Conservation (phyloP, 2,329 filamentous ascomycete genomes). For the Proliferodiscus dingleyae region DNA sequence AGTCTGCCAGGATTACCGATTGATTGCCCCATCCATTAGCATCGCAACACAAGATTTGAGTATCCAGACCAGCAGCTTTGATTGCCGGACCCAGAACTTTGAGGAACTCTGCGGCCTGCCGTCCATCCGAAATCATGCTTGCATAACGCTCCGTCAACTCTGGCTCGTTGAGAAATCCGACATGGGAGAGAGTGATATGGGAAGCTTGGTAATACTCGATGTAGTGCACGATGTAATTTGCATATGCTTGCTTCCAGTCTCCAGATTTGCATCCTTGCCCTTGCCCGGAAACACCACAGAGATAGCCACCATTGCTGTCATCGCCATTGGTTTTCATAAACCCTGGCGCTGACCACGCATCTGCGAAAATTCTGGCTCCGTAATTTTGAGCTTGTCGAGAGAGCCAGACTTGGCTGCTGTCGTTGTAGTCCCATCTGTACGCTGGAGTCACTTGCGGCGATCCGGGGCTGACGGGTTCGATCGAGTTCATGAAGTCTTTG, state of each 20-base stretch:
- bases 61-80: not conserved
- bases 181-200: conserved; percentile 36
- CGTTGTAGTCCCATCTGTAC: conserved; percentile 41
- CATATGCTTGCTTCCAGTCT: not conserved
- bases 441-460: conserved; percentile 33
- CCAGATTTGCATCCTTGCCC: conserved; percentile 33
- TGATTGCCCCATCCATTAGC: conserved; percentile 39
- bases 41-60: conserved; percentile 40
- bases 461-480: not conserved
- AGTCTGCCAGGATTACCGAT: conserved; percentile 32
- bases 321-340: conserved; percentile 46
- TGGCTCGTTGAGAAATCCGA: conserved; percentile 41
- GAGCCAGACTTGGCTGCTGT: conserved; percentile 47
- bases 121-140: conserved; percentile 5
- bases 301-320: conserved; percentile 38
- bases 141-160: conserved; percentile 25
- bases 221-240: not conserved
- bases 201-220: conserved; percentile 30
- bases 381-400: conserved; percentile 43
- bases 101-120: conserved; percentile 6
- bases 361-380: conserved; percentile 40
- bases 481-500: not conserved
- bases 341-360: conserved; percentile 45
- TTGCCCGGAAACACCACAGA: conserved; percentile 39
- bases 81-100: not conserved